Percentiles rank a stretch among this genome's conserved stretches.
Evolutionary conservation across 805 yeast species (phyloP).

Genomic region (Saturnispora mendoncae): DNA sequence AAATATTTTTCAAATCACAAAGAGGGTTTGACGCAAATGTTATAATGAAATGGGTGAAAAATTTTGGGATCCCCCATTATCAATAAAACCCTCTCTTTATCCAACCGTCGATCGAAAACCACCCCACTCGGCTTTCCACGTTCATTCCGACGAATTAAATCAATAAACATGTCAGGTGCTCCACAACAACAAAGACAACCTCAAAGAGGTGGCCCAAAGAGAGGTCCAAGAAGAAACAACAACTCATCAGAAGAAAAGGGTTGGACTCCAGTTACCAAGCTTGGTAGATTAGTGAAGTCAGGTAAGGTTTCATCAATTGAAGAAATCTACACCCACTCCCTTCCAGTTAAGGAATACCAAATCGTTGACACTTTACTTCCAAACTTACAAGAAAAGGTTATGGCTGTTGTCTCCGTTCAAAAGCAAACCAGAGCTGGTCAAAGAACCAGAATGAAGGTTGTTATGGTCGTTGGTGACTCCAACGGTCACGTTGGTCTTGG

Average conservation of each 20-base stretch:
- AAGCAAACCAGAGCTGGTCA: slow-evolving; percentile 99
- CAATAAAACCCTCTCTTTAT: slow-evolving; percentile 8
- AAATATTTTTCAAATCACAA: neutral
- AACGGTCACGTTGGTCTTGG: slow-evolving; percentile 99
- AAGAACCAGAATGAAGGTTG: slow-evolving; percentile 99
- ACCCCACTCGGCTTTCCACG: slow-evolving; percentile 67
- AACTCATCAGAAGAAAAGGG: slow-evolving; percentile 94
- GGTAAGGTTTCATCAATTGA: slow-evolving; percentile 94
- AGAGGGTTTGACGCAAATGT: slow-evolving; percentile 4
- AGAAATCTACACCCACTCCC: slow-evolving; percentile 98
- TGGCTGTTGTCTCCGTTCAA: slow-evolving; percentile 99
- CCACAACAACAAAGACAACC: slow-evolving; percentile 26
- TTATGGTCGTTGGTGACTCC: slow-evolving; percentile 98
- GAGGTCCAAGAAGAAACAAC: slow-evolving; percentile 55
- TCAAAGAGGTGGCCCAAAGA: slow-evolving; percentile 46
- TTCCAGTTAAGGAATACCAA: slow-evolving; percentile 99
- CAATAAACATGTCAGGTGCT: slow-evolving; percentile 36
- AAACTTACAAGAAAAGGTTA: slow-evolving; percentile 93
- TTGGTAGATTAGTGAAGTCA: slow-evolving; percentile 99
- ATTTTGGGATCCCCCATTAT: too few relatives aligned
- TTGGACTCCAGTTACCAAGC: slow-evolving; percentile 99
- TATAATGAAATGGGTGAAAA: too few relatives aligned
- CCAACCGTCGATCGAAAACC: slow-evolving; percentile 52
- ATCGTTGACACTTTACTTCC: slow-evolving; percentile 96
- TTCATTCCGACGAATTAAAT: slow-evolving; percentile 43